Conservation (phyloP, 441 rosid genomes). For the Cnidoscolus chayamansa region DNA sequence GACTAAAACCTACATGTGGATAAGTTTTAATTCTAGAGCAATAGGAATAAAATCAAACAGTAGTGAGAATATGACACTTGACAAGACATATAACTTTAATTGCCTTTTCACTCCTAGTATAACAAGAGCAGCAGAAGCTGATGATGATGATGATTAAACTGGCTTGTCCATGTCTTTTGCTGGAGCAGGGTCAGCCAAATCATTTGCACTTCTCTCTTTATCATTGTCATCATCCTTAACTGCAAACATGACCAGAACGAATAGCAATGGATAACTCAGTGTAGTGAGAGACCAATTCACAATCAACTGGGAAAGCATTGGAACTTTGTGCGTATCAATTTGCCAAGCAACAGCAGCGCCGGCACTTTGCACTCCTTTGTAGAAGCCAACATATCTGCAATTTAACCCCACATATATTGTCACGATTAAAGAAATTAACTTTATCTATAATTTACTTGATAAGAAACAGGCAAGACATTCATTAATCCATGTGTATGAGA, state of each 20-base stretch:
- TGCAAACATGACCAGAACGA: conserved; percentile 39
- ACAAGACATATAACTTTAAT: background rate
- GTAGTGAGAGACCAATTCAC: conserved; percentile 56
- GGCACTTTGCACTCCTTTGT: conserved; percentile 70
- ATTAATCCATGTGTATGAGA: background rate
- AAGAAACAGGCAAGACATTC: background rate
- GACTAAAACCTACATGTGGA: background rate
- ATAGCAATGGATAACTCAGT: conserved; percentile 49
- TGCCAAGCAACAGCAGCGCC: conserved; percentile 69
- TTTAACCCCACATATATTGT: background rate
- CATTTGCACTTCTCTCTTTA: conserved; percentile 13
- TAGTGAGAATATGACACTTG: background rate
- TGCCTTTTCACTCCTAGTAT: background rate
- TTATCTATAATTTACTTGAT: background rate
- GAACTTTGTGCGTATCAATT: conserved; percentile 43
- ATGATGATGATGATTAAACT: background rate
- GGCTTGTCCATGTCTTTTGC: conserved; percentile 13
- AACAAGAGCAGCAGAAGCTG: background rate
- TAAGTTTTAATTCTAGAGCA: background rate
- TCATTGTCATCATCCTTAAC: conserved; percentile 37
- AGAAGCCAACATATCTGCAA: conserved; percentile 58
- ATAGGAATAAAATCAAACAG: background rate
- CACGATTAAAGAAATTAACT: background rate
- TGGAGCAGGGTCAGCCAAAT: background rate
- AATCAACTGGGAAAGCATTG: conserved; percentile 39